These are phyloP conservation scores for Fusarium subtropicale DNA, from an alignment of 2,329 filamentous ascomycete species.

Conservation along the genomic window DNA sequence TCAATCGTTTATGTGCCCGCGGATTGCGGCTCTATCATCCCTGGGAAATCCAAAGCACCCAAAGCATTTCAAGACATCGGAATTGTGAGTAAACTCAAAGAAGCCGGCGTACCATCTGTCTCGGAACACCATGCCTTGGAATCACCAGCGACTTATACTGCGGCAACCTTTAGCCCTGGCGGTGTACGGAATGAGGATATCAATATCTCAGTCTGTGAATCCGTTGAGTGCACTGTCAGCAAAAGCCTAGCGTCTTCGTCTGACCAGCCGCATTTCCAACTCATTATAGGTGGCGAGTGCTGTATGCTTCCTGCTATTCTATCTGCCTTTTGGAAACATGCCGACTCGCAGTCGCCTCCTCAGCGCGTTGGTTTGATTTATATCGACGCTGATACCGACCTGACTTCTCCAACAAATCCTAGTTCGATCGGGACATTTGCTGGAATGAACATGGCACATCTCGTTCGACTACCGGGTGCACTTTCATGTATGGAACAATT, in stretches of 20 bases:
- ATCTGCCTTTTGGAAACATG: slow-evolving; percentile 26
- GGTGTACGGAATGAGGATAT: slow-evolving; percentile 27
- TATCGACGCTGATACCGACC: slow-evolving; percentile 41
- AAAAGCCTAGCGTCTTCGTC: not conserved
- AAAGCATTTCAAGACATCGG: slow-evolving; percentile 33
- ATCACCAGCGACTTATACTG: slow-evolving; percentile 16
- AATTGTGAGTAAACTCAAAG: slow-evolving; percentile 4
- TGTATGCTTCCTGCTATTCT: slow-evolving; percentile 36
- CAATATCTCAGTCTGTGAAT: slow-evolving; percentile 33
- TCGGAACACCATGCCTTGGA: slow-evolving; percentile 23
- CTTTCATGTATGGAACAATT: slow-evolving; percentile 36
- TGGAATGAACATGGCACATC: slow-evolving; percentile 42
- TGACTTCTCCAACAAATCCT: slow-evolving; percentile 33
- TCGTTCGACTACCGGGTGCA: slow-evolving; percentile 16
- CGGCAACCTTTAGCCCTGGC: slow-evolving; percentile 13
- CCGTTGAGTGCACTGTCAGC: slow-evolving; percentile 8
- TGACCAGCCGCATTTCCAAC: slow-evolving; percentile 17
- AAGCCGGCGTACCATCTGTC: slow-evolving; percentile 2
- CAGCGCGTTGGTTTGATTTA: slow-evolving; percentile 38
- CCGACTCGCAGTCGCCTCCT: not conserved
- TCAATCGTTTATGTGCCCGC: slow-evolving; percentile 38
- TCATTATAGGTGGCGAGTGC: slow-evolving; percentile 38
- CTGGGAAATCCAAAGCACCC: slow-evolving; percentile 42
- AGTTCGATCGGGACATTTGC: slow-evolving; percentile 37
- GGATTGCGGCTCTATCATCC: slow-evolving; percentile 40